A percentile compares a stretch with the other conserved stretches of the same genome.
These are phyloP conservation scores for Tricladium varicosporioides DNA, from an alignment of 2,329 filamentous ascomycete genomes.

Conservation along the genomic window DNA sequence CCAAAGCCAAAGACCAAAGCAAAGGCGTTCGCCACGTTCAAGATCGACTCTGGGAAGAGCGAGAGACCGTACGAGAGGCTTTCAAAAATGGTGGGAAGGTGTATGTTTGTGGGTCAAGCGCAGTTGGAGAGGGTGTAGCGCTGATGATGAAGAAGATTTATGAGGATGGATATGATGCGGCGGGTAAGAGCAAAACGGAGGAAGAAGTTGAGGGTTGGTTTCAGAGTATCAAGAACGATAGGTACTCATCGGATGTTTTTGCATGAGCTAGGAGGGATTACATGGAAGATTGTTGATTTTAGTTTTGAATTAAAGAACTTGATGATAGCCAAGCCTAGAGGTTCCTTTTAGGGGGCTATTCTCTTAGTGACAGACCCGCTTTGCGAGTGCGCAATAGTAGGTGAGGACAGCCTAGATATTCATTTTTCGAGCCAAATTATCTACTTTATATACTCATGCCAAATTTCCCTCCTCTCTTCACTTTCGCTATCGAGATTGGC, in stretches of 20 bases:
- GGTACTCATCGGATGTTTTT: conserved; percentile 47
- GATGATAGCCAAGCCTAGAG: too few relatives aligned
- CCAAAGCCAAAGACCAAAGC: conserved; percentile 19
- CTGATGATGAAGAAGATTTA: conserved; percentile 42
- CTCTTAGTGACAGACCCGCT: too few relatives aligned
- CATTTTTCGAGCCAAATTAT: too few relatives aligned
- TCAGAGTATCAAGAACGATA: conserved; percentile 42
- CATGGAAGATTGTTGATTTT: too few relatives aligned
- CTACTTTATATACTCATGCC: too few relatives aligned
- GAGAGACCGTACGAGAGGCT: conserved; percentile 22
- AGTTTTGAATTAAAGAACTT: too few relatives aligned
- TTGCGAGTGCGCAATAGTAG: too few relatives aligned
- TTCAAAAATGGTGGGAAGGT: conserved; percentile 27
- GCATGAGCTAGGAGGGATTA: too few relatives aligned
- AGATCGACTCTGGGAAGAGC: conserved; percentile 28
- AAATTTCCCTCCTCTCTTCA: too few relatives aligned
- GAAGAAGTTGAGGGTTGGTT: conserved; percentile 45
- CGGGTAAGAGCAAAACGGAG: conserved; percentile 37
- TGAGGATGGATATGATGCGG: conserved; percentile 36
- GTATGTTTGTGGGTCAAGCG: conserved; percentile 29
- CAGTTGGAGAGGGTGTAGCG: conserved; percentile 44
- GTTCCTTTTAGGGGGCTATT: too few relatives aligned
- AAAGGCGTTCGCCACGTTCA: conserved; percentile 27
- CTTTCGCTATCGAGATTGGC: too few relatives aligned
- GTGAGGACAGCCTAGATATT: too few relatives aligned